A percentile compares a stretch with the other conserved stretches of the same genome.
Conservation (phyloP, 164 flowering plant species). For the Sextonia rubra region DNA sequence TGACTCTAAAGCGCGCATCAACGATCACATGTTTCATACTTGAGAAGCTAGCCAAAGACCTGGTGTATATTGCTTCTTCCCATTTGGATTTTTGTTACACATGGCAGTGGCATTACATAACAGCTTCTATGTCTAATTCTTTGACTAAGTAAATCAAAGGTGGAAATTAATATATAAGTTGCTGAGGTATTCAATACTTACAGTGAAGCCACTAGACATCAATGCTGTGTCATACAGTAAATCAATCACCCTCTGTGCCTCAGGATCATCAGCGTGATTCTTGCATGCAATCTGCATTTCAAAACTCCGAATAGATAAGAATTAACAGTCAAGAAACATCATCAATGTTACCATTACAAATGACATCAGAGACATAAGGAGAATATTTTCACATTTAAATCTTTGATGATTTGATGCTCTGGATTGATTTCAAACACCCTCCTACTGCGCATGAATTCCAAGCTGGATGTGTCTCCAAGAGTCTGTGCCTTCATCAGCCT, state of each 20-base stretch:
- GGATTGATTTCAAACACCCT: conserved; percentile 24
- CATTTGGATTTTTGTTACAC: background rate
- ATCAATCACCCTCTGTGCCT: conserved; percentile 20
- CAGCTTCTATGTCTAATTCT: background rate
- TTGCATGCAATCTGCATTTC: conserved; percentile 8
- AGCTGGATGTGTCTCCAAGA: conserved; percentile 19
- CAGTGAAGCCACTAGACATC: conserved; percentile 20
- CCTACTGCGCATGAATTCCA: conserved; percentile 20
- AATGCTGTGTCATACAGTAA: conserved; percentile 18
- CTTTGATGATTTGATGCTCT: conserved; percentile 15
- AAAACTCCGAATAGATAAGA: conserved; percentile 41
- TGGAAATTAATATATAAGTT: background rate
- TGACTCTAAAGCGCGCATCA: background rate
- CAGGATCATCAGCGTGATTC: conserved; percentile 13
- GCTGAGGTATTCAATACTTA: conserved; percentile 7
- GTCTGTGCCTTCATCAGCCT: conserved; percentile 26
- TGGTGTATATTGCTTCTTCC: background rate
- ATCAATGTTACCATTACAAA: background rate
- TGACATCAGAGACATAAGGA: background rate
- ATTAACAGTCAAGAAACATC: background rate
- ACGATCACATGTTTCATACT: background rate
- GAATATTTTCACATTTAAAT: conserved; percentile 14
- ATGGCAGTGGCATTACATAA: too few relatives aligned
- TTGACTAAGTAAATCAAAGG: background rate
- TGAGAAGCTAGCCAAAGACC: background rate